A percentile compares a stretch with the other conserved stretches of the same genome.
phyloP scores from a whole-genome alignment of 2,329 filamentous ascomycete genomes.

The Lachnellula hyalina region DNA sequence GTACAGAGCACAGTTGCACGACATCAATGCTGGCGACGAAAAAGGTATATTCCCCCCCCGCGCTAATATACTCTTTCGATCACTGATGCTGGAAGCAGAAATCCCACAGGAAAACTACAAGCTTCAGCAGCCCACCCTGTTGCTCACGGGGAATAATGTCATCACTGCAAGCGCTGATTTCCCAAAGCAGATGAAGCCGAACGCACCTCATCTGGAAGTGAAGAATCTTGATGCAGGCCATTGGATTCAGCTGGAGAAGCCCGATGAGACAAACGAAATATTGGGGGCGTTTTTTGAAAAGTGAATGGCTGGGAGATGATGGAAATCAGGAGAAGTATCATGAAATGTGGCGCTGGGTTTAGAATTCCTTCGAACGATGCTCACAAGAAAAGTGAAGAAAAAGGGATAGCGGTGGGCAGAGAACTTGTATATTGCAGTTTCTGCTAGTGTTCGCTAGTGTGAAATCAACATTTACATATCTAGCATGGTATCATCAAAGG shows the following conservation, averaged over 20 bases:
- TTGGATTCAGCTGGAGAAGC: conserved; percentile 18
- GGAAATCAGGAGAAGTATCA: too few species aligned
- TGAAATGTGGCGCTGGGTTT: too few species aligned
- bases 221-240: conserved; percentile 10
- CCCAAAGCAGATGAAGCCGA: conserved; percentile 12
- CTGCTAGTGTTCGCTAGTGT: too few species aligned
- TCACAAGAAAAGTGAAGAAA: too few species aligned
- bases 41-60: conserved; percentile 1
- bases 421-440: too few species aligned
- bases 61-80: neutral
- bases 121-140: conserved; percentile 11
- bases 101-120: conserved; percentile 10
- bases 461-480: too few species aligned
- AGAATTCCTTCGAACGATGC: too few species aligned
- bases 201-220: conserved; percentile 1
- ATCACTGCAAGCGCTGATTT: conserved; percentile 13
- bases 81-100: neutral
- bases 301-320: neutral
- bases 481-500: too few species aligned
- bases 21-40: conserved; percentile 13
- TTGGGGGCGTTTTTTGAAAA: conserved; percentile 6
- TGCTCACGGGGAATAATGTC: conserved; percentile 9
- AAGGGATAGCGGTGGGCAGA: too few species aligned
- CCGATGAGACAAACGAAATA: conserved; percentile 12
- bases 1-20: conserved; percentile 14